Percentiles rank a stretch among this genome's conserved stretches.
Evolutionary conservation across 805 yeast genomes (phyloP).

Genomic region (Saturnispora halmiae): DNA sequence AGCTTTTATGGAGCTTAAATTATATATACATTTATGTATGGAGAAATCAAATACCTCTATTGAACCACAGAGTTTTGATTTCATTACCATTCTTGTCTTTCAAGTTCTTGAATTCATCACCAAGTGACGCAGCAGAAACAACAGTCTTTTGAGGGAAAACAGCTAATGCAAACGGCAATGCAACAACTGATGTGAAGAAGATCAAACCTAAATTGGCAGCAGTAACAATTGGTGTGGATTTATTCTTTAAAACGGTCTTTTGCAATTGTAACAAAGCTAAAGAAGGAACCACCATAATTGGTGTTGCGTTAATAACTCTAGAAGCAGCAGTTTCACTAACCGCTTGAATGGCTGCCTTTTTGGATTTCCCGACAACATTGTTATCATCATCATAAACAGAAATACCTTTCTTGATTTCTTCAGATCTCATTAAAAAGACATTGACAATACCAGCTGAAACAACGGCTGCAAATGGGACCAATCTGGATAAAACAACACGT

Average conservation of each 20-base stretch:
- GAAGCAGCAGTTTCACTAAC: constrained; percentile 97
- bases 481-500: constrained; percentile 63
- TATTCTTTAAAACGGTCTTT: constrained; percentile 56
- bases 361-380: constrained; percentile 62
- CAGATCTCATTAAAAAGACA: constrained; percentile 93
- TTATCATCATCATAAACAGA: constrained; percentile 57
- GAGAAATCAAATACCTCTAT: constrained; percentile 70
- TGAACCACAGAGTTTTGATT: constrained; percentile 64
- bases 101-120: constrained; percentile 50
- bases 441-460: constrained; percentile 95
- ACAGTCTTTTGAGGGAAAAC: constrained; percentile 86
- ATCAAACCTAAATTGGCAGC: constrained; percentile 78
- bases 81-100: constrained; percentile 53
- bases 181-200: constrained; percentile 75
- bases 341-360: constrained; percentile 82
- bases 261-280: constrained; percentile 72
- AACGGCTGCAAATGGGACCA: constrained; percentile 98
- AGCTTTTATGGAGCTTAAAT: too few relatives aligned
- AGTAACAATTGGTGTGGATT: constrained; percentile 55
- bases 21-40: too few relatives aligned
- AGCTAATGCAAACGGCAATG: constrained; percentile 89
- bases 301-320: constrained; percentile 92
- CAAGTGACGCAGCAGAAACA: constrained; percentile 52
- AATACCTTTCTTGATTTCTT: constrained; percentile 83
- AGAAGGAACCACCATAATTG: constrained; percentile 96